Evolutionary conservation across 176 grass and related monocot genomes (phyloP), one percentile per base, ranked within the genome.

Genomic region (Aegilops longissima): DNA sequence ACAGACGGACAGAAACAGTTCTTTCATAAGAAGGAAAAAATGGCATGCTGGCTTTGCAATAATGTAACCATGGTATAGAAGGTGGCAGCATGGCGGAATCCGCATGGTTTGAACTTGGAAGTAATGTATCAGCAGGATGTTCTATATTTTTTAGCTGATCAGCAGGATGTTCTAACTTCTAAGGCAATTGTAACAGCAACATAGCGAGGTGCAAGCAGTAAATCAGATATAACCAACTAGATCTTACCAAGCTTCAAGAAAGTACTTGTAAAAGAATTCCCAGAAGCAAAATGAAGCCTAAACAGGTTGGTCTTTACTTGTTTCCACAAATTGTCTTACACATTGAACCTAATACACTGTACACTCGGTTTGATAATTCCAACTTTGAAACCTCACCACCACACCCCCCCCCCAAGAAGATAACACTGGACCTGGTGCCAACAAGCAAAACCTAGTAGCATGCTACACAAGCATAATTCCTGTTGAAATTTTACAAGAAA

Each of bases 401-500:
- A 5, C 34, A 3, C 11, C 61, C 20, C 5, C 11, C 36, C 10
- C 34, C 16, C n/a, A 75, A 75, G 35, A 71, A 71, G 42, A 40
- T 47, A 49, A 75, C 44, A 75, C 24, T 9, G 24, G 72, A 75
- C 72, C 42, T 29, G 8, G 31, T 77, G 10, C 74, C 42, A 66
- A 12, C 33, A 80, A 66, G 24, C 12, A 79, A 12, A 83, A 25
- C 34, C 59, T 80, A 24, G 25, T 39, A 80, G 3, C 29, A 75
- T 74, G 63, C 21, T 42, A 58, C 2, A 7, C 61, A 58, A n/a
- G 49, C 27, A 47, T 80, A 14, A 83, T 87, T 66, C 49, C 21
- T 75, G 61, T 40, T 24, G 10, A 79, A 65, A 70, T 70, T 58
- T 65, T 70, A 78, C 63, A 81, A 87, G 12, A 87, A 90, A 58